Conservation (phyloP, 2,329 filamentous ascomycete species). For the Eurotiales sp. region DNA sequence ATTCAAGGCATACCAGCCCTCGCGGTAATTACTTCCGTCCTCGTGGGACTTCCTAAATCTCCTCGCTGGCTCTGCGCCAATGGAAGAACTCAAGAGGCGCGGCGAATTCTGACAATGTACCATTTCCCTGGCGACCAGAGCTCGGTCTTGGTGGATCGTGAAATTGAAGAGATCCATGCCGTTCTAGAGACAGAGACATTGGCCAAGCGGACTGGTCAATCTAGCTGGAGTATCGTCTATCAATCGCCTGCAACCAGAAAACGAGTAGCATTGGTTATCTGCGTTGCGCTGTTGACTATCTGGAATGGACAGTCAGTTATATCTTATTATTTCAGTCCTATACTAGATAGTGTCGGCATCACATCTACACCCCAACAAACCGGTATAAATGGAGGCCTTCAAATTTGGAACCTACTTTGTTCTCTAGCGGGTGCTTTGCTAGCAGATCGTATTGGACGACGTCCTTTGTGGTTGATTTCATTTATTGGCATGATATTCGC, state of each 20-base stretch:
- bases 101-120: slow-evolving; percentile 54
- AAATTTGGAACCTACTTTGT: neutral
- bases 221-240: slow-evolving; percentile 38
- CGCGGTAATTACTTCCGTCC: neutral
- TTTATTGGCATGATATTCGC: neutral
- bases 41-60: slow-evolving; percentile 4
- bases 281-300: neutral
- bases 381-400: neutral
- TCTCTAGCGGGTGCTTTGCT: neutral
- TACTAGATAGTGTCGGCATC: slow-evolving; percentile 7
- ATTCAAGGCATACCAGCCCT: slow-evolving; percentile 5
- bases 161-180: slow-evolving; percentile 30
- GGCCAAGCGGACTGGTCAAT: slow-evolving; percentile 53
- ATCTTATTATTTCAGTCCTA: slow-evolving; percentile 7
- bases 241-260: slow-evolving; percentile 36
- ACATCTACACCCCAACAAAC: slow-evolving; percentile 2
- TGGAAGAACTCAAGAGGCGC: slow-evolving; percentile 55
- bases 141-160: slow-evolving; percentile 26
- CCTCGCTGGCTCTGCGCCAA: slow-evolving; percentile 36
- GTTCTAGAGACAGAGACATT: slow-evolving; percentile 45
- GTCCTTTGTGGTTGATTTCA: neutral
- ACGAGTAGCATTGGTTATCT: neutral
- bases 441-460: neutral
- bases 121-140: slow-evolving; percentile 49
- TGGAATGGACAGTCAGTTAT: slow-evolving; percentile 4